A percentile compares a stretch with the other conserved stretches of the same genome.
Evolutionary conservation across 192 early-diverging fungal genomes (phyloP).

Genomic region (Backusella liffmaniae): DNA sequence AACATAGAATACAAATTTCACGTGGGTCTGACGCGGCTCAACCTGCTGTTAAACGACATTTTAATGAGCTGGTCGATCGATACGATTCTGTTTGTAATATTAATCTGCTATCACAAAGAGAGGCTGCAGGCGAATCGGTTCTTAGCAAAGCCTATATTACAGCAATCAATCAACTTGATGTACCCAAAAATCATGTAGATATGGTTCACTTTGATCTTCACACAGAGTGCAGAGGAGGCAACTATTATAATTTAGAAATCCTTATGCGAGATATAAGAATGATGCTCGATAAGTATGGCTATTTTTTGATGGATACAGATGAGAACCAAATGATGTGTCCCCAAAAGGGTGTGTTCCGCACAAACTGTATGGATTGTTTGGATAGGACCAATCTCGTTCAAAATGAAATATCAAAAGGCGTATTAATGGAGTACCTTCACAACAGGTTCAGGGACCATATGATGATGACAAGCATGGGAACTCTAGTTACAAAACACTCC

Average conservation of each 20-base stretch:
- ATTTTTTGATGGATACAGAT: conserved; percentile 66
- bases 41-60: conserved; percentile 79
- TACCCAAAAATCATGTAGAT: conserved; percentile 44
- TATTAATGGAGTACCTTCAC: conserved; percentile 45
- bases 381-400: conserved; percentile 99
- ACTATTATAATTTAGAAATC: conserved; percentile 66
- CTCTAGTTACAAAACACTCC: conserved; percentile 47
- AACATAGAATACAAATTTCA: conserved; percentile 84
- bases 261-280: conserved; percentile 57
- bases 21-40: conserved; percentile 78
- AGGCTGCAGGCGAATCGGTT: conserved; percentile 59
- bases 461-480: conserved; percentile 25
- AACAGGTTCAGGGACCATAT: conserved; percentile 22
- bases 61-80: conserved; percentile 66
- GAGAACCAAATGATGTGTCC: conserved; percentile 54
- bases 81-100: conserved; percentile 78
- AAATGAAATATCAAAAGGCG: conserved; percentile 63
- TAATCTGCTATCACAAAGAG: conserved; percentile 74
- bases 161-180: conserved; percentile 45
- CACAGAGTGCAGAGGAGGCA: conserved; percentile 72
- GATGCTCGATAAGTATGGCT: conserved; percentile 59
- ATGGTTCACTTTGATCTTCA: conserved; percentile 88
- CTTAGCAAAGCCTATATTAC: conserved; percentile 68
- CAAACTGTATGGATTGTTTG: conserved; percentile 99
- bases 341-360: conserved; percentile 87